Evolutionary conservation across 1,139 yeast genomes (phyloP).

Genomic region (Dujonia santamariae): DNA sequence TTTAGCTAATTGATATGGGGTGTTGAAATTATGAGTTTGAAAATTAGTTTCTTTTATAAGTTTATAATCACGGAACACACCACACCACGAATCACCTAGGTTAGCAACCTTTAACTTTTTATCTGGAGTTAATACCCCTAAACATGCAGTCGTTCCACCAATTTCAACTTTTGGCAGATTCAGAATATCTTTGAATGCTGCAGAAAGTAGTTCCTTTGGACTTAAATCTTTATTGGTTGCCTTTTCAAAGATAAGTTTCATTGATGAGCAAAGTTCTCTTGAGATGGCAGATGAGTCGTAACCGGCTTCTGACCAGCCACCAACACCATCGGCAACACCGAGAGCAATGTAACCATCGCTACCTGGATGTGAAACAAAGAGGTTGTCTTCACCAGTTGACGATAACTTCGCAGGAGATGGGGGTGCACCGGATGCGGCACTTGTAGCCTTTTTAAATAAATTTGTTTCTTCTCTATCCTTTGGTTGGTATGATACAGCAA

Average conservation of each 20-base stretch:
- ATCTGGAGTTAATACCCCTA: constrained; percentile 64
- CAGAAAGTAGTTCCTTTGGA: constrained; percentile 51
- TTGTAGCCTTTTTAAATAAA: constrained; percentile 27
- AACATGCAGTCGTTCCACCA: constrained; percentile 95
- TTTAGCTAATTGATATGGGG: constrained; percentile 87
- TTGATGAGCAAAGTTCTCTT: constrained; percentile 57
- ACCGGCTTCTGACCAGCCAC: constrained; percentile 95
- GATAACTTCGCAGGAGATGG: constrained; percentile 42
- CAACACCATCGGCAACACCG: constrained; percentile 97
- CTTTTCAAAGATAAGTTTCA: constrained; percentile 27
- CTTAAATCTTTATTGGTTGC: constrained; percentile 8
- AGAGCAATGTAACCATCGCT: constrained; percentile 52
- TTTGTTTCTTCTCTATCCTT: constrained; percentile 58
- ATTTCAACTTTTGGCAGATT: constrained; percentile 65
- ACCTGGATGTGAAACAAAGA: constrained; percentile 50
- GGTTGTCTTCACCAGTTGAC: constrained; percentile 88
- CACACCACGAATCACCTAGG: constrained; percentile 94
- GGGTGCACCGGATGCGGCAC: constrained; percentile 17
- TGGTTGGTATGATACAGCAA: constrained; percentile 72
- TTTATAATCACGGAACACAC: constrained; percentile 67
- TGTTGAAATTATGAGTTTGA: constrained; percentile 86
- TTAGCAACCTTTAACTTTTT: constrained; percentile 63
- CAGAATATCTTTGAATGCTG: constrained; percentile 54
- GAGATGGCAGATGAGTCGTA: constrained; percentile 83
- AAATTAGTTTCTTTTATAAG: constrained; percentile 67